Percentiles rank a stretch among this genome's conserved stretches.
Evolutionary conservation across 2,329 filamentous ascomycete genomes (phyloP).

Genomic region (Aspergillus aculeatinus): DNA sequence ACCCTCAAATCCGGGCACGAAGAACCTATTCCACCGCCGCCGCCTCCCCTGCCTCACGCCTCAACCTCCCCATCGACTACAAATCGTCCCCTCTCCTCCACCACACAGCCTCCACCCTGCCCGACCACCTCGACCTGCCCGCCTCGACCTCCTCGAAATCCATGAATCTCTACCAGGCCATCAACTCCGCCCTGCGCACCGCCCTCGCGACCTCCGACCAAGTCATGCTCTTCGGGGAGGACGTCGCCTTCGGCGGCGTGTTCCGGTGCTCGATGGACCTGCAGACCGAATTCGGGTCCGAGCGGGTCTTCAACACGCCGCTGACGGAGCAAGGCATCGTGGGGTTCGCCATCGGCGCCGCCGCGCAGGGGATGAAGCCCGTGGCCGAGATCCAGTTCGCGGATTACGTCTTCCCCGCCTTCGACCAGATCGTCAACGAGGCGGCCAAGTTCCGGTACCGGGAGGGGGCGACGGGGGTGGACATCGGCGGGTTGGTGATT

Average conservation of each 20-base stretch:
- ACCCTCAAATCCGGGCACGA: constrained; percentile 18
- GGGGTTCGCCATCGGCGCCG: constrained; percentile 87
- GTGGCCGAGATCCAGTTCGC: constrained; percentile 95
- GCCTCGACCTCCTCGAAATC: constrained; percentile 72
- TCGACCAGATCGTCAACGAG: constrained; percentile 92
- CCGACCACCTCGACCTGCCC: constrained; percentile 71
- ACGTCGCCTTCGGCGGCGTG: constrained; percentile 94
- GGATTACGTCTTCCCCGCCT: constrained; percentile 89
- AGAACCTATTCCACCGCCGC: constrained; percentile 47
- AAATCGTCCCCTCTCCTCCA: constrained; percentile 75
- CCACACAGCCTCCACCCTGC: constrained; percentile 71
- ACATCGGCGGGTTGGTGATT: constrained; percentile 76
- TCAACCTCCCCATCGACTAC: constrained; percentile 89
- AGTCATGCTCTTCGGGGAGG: constrained; percentile 90
- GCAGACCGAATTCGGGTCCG: constrained; percentile 78
- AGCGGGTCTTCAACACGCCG: constrained; percentile 94
- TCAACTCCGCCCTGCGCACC: constrained; percentile 84
- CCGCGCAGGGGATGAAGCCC: constrained; percentile 87
- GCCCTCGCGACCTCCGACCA: constrained; percentile 80
- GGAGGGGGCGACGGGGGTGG: constrained; percentile 62
- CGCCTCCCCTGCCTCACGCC: constrained; percentile 52
- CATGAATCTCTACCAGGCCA: constrained; percentile 89
- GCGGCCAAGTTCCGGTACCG: constrained; percentile 85
- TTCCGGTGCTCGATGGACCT: constrained; percentile 93
- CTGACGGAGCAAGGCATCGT: constrained; percentile 91